Evolutionary conservation across 768 basidiomycete genomes (phyloP).

Genomic region (Boletus pseudo-olivaceus): DNA sequence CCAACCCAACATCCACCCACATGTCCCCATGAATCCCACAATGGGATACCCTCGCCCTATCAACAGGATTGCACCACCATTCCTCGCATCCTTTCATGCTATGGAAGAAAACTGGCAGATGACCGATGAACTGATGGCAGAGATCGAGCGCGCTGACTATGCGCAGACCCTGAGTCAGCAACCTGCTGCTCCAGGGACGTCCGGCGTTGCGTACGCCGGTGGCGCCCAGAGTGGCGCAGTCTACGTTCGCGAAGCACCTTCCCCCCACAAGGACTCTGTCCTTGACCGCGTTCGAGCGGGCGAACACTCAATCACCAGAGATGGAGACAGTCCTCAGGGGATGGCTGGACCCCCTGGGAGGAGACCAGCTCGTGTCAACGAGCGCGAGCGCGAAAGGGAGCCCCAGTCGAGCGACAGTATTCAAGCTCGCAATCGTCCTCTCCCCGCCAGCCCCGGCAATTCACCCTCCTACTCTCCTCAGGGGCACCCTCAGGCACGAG

Average conservation of each 20-base stretch:
- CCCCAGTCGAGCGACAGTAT: constrained; percentile 30
- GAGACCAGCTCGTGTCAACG: constrained; percentile 22
- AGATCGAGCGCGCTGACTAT: constrained; percentile 69
- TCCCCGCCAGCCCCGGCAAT: constrained; percentile 35
- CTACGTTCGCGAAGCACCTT: constrained; percentile 35
- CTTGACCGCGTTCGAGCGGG: constrained; percentile 52
- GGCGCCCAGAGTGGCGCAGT: constrained; percentile 40
- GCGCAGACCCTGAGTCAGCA: constrained; percentile 52
- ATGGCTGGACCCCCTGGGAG: constrained; percentile 10
- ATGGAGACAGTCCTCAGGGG: constrained; percentile 39
- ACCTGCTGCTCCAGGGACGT: constrained; percentile 34
- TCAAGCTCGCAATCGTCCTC: constrained; percentile 25
- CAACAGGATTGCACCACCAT: constrained; percentile 51
- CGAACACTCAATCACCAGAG: constrained; percentile 57
- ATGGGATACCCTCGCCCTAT: constrained; percentile 65
- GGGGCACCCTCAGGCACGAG: constrained; percentile 36
- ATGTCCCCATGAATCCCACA: constrained; percentile 26
- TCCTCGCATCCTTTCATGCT: constrained; percentile 52
- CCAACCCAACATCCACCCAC: constrained; percentile 28
- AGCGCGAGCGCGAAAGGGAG: constrained; percentile 43
- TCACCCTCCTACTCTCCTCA: constrained; percentile 42
- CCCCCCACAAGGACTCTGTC: constrained; percentile 47
- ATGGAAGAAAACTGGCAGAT: constrained; percentile 62
- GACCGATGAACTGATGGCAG: constrained; percentile 66
- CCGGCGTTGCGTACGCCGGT: constrained; percentile 46